phyloP scores from a whole-genome alignment of 1,284 basidiomycete genomes.

The Marasmius fiardii region DNA sequence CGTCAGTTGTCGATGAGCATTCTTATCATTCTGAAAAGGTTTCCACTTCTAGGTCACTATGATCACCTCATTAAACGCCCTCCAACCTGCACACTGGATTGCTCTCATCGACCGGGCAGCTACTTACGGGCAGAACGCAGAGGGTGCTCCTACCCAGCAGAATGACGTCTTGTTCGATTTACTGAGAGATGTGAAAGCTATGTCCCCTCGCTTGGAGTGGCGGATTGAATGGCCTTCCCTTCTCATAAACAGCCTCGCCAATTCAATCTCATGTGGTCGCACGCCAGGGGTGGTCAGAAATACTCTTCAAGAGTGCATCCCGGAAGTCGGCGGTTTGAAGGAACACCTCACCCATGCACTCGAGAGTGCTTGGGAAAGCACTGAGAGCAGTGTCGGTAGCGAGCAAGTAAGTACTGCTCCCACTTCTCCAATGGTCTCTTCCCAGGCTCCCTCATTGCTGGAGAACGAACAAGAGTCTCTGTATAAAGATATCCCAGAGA shows the following conservation, averaged over 20 bases:
- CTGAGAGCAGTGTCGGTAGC: background rate
- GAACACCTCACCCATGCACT: background rate
- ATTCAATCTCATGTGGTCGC: background rate
- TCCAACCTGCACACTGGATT: background rate
- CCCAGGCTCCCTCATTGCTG: background rate
- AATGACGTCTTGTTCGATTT: background rate
- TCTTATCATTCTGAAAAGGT: background rate
- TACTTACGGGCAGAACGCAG: background rate
- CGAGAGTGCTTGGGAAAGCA: background rate
- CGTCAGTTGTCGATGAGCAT: background rate
- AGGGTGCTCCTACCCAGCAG: background rate
- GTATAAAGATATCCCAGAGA: background rate
- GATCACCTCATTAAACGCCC: background rate
- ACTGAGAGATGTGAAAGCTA: background rate
- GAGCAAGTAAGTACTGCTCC: conserved; percentile 1
- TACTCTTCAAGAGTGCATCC: background rate
- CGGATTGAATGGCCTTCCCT: background rate
- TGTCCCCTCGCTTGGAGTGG: background rate
- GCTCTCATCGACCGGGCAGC: background rate
- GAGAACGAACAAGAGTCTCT: background rate
- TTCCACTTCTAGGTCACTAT: background rate
- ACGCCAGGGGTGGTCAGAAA: background rate
- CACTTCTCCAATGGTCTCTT: background rate
- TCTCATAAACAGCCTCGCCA: background rate
- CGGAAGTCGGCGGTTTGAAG: background rate